phyloP scores from a whole-genome alignment of 2,329 filamentous ascomycete species.

The Pezicula rhizophila region DNA sequence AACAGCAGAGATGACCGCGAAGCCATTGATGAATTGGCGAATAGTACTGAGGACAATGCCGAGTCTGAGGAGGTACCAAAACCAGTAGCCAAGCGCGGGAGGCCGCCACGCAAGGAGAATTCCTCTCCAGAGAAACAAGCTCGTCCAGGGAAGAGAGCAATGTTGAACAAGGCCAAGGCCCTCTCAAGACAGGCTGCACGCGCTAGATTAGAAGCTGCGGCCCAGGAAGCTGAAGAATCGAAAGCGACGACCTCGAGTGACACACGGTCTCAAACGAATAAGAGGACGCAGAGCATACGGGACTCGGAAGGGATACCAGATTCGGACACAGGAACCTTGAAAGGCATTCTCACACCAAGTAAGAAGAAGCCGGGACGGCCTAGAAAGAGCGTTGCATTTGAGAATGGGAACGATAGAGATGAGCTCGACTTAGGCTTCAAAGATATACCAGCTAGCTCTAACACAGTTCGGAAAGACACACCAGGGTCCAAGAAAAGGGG shows the following conservation, averaged over 20 bases:
- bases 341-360: conserved; percentile 48
- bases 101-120: too few relatives aligned
- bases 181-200: not conserved
- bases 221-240: not conserved
- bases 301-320: not conserved
- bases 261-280: not conserved
- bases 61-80: not conserved
- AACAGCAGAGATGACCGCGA: conserved; percentile 17
- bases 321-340: conserved; percentile 29
- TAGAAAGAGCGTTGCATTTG: conserved; percentile 49
- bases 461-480: not conserved
- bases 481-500: not conserved
- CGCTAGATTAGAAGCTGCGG: not conserved
- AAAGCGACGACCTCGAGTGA: not conserved
- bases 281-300: not conserved
- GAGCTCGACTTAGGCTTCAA: conserved; percentile 40
- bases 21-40: conserved; percentile 3
- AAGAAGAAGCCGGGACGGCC: conserved; percentile 35
- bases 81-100: conserved; percentile 1
- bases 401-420: conserved; percentile 19
- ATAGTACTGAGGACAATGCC: conserved; percentile 1
- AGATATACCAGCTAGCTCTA: conserved; percentile 35
- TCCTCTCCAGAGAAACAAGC: not conserved
- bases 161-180: conserved; percentile 1
- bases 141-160: not conserved